Conservation (phyloP, 2,329 filamentous ascomycete species). For the Exophiala phaeomuriformis region DNA sequence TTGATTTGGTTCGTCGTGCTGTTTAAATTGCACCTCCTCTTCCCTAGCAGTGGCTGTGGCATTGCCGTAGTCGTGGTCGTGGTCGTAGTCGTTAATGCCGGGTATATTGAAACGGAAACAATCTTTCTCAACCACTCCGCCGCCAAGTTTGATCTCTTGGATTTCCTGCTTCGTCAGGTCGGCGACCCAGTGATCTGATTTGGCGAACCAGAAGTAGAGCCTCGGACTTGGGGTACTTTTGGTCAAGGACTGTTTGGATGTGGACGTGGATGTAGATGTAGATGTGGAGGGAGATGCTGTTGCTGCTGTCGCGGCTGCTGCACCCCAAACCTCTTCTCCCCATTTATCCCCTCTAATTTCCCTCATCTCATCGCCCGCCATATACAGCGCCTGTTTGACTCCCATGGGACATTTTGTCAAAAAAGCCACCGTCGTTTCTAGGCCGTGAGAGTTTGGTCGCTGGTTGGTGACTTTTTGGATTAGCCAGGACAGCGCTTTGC, state of each 20-base stretch:
- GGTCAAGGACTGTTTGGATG: not conserved
- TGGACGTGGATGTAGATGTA: not conserved
- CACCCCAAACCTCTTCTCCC: conserved; percentile 54
- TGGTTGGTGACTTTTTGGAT: conserved; percentile 40
- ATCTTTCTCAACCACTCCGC: conserved; percentile 4
- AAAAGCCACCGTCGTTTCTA: conserved; percentile 45
- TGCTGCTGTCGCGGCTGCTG: conserved; percentile 25
- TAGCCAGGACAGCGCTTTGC: conserved; percentile 34
- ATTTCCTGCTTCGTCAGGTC: conserved; percentile 51
- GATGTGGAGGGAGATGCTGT: not conserved
- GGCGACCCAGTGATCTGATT: conserved; percentile 56
- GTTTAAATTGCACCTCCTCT: conserved; percentile 27
- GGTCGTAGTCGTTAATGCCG: not conserved
- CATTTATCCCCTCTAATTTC: conserved; percentile 51
- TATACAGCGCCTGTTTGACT: conserved; percentile 50
- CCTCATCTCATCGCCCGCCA: conserved; percentile 53
- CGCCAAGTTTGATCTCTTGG: conserved; percentile 38
- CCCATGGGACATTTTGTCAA: conserved; percentile 41
- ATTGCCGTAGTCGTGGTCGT: not conserved
- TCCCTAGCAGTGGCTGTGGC: not conserved
- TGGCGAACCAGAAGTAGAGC: conserved; percentile 53
- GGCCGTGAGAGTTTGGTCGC: conserved; percentile 35
- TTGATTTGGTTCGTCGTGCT: conserved; percentile 34
- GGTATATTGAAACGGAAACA: not conserved
- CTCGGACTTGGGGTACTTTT: conserved; percentile 28